Conservation (phyloP, 2,329 filamentous ascomycete species). For the Zarea fungicola region DNA sequence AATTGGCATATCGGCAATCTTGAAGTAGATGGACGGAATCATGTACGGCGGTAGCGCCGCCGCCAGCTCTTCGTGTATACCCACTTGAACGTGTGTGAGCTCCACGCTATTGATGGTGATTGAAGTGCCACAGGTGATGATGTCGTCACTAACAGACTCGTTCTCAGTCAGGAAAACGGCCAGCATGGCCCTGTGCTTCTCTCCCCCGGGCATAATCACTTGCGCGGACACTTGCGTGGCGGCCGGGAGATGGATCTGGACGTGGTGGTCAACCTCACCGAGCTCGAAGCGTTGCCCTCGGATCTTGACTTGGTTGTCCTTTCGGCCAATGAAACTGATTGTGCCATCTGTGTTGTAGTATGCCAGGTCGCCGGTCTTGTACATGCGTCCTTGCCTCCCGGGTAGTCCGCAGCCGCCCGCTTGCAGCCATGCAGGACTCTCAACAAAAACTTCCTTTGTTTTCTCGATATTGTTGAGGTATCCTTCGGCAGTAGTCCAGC, state of each 20-base stretch:
- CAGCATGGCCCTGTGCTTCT: not conserved
- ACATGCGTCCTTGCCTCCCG: conserved; percentile 4
- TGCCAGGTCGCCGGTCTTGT: conserved; percentile 14
- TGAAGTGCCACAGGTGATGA: not conserved
- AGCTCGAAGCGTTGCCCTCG: conserved; percentile 50
- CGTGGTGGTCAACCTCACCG: conserved; percentile 13
- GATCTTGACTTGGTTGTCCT: conserved; percentile 52
- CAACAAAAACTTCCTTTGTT: not conserved
- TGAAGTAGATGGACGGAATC: not conserved
- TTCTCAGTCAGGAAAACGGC: not conserved
- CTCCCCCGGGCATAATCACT: not conserved
- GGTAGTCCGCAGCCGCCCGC: not conserved
- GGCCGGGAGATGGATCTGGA: not conserved
- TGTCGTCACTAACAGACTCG: not conserved
- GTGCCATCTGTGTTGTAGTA: conserved; percentile 25
- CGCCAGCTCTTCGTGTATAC: not conserved
- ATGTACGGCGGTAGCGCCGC: not conserved
- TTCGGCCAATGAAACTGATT: conserved; percentile 41
- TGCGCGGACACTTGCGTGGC: not conserved
- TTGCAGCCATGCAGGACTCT: not conserved
- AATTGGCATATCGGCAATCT: not conserved
- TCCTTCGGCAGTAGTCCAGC: not conserved
- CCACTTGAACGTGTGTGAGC: not conserved
- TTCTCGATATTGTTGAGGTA: not conserved
- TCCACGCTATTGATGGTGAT: not conserved